phyloP scores from a whole-genome alignment of 2,329 filamentous ascomycete genomes.

The Ophiostoma novo-ulmi region DNA sequence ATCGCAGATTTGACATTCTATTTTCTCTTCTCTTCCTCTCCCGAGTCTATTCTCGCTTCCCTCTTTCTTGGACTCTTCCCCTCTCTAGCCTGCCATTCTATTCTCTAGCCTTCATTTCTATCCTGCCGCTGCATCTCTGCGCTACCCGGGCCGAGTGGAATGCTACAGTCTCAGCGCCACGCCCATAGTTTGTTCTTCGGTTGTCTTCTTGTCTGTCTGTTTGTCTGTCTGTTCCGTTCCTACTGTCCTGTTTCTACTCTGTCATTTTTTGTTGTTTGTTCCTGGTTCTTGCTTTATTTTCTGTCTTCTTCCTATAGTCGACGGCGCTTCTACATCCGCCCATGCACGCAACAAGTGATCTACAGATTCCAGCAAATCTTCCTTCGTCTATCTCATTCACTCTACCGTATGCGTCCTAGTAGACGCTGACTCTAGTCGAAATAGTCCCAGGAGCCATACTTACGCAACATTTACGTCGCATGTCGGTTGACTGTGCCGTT shows the following conservation, averaged over 20 bases:
- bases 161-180: conserved; percentile 2
- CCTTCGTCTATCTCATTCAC: neutral
- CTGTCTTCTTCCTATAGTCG: neutral
- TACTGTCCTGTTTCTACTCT: neutral
- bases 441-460: too few species aligned
- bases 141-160: conserved; percentile 1
- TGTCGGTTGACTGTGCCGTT: neutral
- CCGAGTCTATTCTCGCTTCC: too few species aligned
- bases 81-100: neutral
- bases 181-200: neutral
- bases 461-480: neutral
- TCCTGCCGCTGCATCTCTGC: neutral
- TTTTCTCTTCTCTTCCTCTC: neutral
- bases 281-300: neutral
- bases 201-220: too few species aligned
- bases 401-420: neutral
- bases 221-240: neutral
- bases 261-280: neutral
- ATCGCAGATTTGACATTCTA: neutral
- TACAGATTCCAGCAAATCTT: neutral
- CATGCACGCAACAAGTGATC: conserved; percentile 1
- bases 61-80: neutral
- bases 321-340: neutral
- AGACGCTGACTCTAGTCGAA: neutral
- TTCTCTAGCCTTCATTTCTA: neutral